Conservation (phyloP, 306 rosid genomes). For the Trifolium repens region DNA sequence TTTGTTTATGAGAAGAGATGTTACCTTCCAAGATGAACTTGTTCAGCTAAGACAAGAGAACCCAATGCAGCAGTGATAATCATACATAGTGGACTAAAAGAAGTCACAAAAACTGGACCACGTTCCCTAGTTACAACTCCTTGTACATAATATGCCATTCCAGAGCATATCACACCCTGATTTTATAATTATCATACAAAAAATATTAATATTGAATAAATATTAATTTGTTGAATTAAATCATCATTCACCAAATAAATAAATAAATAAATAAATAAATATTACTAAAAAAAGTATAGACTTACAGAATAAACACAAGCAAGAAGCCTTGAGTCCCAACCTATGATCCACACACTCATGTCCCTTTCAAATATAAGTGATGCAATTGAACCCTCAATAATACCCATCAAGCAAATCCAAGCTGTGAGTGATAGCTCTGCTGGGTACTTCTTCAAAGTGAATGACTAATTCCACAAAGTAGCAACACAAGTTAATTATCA, state of each 20-base stretch:
- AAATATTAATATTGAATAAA: background rate
- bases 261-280: too few species aligned
- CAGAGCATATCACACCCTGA: constrained; percentile 93
- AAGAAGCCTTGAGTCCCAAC: constrained; percentile 96
- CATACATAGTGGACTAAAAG: constrained; percentile 94
- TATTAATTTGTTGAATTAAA: background rate
- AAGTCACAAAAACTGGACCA: constrained; percentile 93
- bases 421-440: constrained; percentile 95
- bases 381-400: constrained; percentile 76
- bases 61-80: constrained; percentile 91
- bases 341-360: constrained; percentile 76
- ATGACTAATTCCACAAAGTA: constrained; percentile 55
- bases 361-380: constrained; percentile 72
- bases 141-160: constrained; percentile 90
- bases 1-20: background rate
- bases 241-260: background rate
- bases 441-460: constrained; percentile 89
- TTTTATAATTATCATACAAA: background rate
- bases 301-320: constrained; percentile 95
- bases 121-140: constrained; percentile 80
- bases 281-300: background rate
- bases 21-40: constrained; percentile 88
- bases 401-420: constrained; percentile 78
- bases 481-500: constrained; percentile 12
- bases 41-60: constrained; percentile 73